These are phyloP conservation scores for Pyrenophora teres DNA, from an alignment of 2,329 filamentous ascomycete species.

Conservation along the genomic window DNA sequence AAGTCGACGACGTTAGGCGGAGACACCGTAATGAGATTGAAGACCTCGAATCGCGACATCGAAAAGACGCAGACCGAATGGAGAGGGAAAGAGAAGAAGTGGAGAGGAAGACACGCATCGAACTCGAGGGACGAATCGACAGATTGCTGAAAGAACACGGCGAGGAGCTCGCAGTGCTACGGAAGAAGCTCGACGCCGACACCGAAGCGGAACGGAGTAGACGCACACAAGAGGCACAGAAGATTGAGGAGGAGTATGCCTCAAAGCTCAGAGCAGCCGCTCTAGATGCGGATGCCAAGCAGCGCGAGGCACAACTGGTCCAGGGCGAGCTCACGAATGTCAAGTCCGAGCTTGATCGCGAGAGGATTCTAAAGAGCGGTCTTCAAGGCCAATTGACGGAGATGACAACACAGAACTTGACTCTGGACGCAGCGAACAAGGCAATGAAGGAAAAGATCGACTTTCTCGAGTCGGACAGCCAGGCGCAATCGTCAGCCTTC, in stretches of 20 bases:
- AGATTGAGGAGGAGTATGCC: conserved; percentile 61
- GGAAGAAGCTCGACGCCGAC: conserved; percentile 66
- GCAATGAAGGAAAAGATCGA: conserved; percentile 81
- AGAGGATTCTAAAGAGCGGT: conserved; percentile 64
- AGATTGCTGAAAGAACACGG: conserved; percentile 65
- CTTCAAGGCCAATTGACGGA: conserved; percentile 60
- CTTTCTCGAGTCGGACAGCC: conserved; percentile 86
- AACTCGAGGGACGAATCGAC: conserved; percentile 60
- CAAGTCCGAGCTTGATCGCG: conserved; percentile 54
- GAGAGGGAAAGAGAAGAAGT: conserved; percentile 56
- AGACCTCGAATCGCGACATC: conserved; percentile 58
- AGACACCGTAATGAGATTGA: conserved; percentile 63
- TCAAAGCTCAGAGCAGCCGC: conserved; percentile 64
- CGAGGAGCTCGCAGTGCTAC: conserved; percentile 69
- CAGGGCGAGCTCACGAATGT: conserved; percentile 57
- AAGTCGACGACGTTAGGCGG: conserved; percentile 57
- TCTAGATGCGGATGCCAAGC: conserved; percentile 61
- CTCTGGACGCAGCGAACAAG: conserved; percentile 74
- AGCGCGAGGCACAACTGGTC: conserved; percentile 57
- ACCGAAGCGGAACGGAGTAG: conserved; percentile 68
- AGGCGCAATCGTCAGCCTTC: conserved; percentile 86
- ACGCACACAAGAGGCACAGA: conserved; percentile 66
- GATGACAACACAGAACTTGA: conserved; percentile 48
- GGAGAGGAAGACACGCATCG: conserved; percentile 49
- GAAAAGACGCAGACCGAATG: conserved; percentile 62